Evolutionary conservation across 495 filamentous ascomycete genomes (phyloP).

Genomic region (Neurospora sp.): DNA sequence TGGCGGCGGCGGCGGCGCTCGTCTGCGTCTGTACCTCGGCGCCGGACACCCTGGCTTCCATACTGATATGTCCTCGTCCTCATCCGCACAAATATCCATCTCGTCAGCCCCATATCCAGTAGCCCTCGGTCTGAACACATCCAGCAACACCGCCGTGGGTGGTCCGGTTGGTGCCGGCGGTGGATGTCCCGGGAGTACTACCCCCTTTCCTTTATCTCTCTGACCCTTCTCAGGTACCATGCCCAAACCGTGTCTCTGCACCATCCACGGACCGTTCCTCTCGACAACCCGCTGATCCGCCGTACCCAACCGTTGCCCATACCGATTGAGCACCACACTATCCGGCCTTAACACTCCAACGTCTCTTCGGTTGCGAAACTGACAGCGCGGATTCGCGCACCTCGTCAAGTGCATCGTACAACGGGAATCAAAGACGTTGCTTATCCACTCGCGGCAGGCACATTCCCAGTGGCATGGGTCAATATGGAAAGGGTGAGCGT

Average conservation of each 20-base stretch:
- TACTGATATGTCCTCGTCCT: background rate
- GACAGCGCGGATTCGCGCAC: slow-evolving; percentile 8
- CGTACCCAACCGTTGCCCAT: slow-evolving; percentile 19
- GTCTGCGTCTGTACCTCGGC: slow-evolving; percentile 10
- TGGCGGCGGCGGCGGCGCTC: slow-evolving; percentile 6
- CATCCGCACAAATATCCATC: slow-evolving; percentile 6
- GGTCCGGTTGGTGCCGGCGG: background rate
- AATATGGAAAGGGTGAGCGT: slow-evolving; percentile 12
- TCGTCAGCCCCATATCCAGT: background rate
- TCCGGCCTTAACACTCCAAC: slow-evolving; percentile 2
- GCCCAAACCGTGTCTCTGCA: slow-evolving; percentile 16
- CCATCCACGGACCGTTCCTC: slow-evolving; percentile 17
- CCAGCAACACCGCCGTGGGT: background rate
- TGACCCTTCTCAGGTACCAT: slow-evolving; percentile 7
- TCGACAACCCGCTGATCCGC: slow-evolving; percentile 17
- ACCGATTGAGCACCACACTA: slow-evolving; percentile 19
- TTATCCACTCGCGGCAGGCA: slow-evolving; percentile 17
- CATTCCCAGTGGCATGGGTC: slow-evolving; percentile 22
- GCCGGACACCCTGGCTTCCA: slow-evolving; percentile 1
- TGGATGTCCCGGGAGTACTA: background rate
- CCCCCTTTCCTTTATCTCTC: slow-evolving; percentile 4
- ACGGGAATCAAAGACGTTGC: slow-evolving; percentile 10
- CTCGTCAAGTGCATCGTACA: slow-evolving; percentile 5
- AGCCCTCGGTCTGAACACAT: background rate
- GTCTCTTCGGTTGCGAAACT: background rate